Evolutionary conservation across 495 filamentous ascomycete species (phyloP), one percentile per base, ranked within the genome.

Genomic region (Penicillium dipodomyicola): DNA sequence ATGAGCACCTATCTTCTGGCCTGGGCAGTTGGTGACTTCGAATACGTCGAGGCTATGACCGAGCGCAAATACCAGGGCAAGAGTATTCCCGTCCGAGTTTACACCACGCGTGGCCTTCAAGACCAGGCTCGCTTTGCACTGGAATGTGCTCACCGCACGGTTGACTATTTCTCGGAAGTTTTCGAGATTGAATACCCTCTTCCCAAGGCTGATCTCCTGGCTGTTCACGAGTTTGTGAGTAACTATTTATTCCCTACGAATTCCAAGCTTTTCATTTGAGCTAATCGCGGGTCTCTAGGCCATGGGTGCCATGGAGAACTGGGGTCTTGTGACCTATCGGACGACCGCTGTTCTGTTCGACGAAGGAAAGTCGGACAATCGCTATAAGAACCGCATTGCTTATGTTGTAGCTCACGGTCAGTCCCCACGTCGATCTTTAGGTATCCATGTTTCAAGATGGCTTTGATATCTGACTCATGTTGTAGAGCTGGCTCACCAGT

Each of bases 1-100:
- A 98, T 98, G 94, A 96, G 91, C 70, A 96, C 94, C n/a, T 96
- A 96, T 72, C 85, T 98, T 29, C 77, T 96, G 25, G 93, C 94
- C 15, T 98, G 94, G 94, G 93, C 93, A 20, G 82, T 96, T 55
- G 94, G 95, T 57, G 94, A 97, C 67, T 96, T 98, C 57, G 93
- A 96, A 70, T 96, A 96, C 65, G 84, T 97, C 40, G 94, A 98
- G 72, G 87, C 85, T 44, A 88, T 88, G 71, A 98, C 94, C 9
- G 78, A 88, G 63, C 82, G 92, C 48, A 85, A 88, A 73, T 97
- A 98, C 71, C 84, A 93, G 51, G 94, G 90, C 58, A 89, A 89
- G 72, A 85, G 82, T 52, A 79, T 97, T 22, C 94, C 94, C n/a
- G 91, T 97, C 7, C 84, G 94, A 43, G 92, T 98, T 11, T 98